Percentiles rank a stretch among this genome's conserved stretches.
These are phyloP conservation scores for Gossypium schwendimanii DNA, from an alignment of 441 rosid species.

Conservation along the genomic window DNA sequence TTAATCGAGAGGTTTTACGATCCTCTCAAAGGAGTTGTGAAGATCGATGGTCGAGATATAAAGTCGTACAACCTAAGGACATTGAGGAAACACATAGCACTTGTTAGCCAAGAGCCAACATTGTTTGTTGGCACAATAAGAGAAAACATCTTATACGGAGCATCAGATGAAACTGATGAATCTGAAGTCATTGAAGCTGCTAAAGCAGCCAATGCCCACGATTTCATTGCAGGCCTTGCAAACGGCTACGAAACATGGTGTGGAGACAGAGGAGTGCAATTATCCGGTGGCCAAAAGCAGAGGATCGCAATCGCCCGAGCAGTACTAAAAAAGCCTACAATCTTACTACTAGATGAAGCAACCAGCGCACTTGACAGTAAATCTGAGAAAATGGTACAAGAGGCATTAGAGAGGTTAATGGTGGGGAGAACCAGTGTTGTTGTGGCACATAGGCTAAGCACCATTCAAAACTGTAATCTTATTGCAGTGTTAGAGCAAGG, in stretches of 20 bases:
- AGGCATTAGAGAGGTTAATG: slow-evolving; percentile 71
- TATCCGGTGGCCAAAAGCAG: slow-evolving; percentile 78
- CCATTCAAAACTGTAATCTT: slow-evolving; percentile 48
- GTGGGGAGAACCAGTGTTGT: slow-evolving; percentile 73
- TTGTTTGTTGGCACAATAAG: slow-evolving; percentile 51
- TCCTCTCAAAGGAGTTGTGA: slow-evolving; percentile 42
- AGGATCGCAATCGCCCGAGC: slow-evolving; percentile 70
- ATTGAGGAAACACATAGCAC: slow-evolving; percentile 50
- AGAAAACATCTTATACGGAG: slow-evolving; percentile 60
- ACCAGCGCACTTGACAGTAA: slow-evolving; percentile 76
- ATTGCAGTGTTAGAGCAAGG: slow-evolving; percentile 61
- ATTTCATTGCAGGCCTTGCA: slow-evolving; percentile 44
- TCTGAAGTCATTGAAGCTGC: slow-evolving; percentile 55
- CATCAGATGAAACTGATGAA: slow-evolving; percentile 24
- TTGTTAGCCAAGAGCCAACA: slow-evolving; percentile 73
- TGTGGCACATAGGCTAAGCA: slow-evolving; percentile 71
- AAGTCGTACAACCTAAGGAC: slow-evolving; percentile 44
- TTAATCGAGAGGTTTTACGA: slow-evolving; percentile 67
- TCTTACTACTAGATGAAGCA: slow-evolving; percentile 62
- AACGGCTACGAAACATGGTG: slow-evolving; percentile 60
- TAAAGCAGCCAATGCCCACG: slow-evolving; percentile 62
- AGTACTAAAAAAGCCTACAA: slow-evolving; percentile 43
- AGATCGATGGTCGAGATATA: slow-evolving; percentile 51
- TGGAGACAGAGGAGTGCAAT: slow-evolving; percentile 58
- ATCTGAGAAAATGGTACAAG: slow-evolving; percentile 64